phyloP scores from a whole-genome alignment of 768 basidiomycete genomes.

The Kwoniella botswanensis region DNA sequence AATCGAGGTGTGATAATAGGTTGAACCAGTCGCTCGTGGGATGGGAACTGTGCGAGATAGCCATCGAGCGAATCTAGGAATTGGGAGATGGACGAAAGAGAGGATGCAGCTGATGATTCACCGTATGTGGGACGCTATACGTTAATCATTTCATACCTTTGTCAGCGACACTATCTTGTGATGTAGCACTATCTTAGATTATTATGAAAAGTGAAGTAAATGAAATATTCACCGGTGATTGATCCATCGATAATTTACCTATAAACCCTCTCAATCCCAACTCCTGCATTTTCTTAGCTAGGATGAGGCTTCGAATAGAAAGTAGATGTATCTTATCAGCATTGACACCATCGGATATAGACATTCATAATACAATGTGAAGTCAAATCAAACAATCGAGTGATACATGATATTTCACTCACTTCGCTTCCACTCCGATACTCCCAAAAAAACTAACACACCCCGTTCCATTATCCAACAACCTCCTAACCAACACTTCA shows the following conservation, averaged over 20 bases:
- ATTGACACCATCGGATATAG: no score
- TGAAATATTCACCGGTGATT: conserved; percentile 61
- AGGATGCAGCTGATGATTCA: conserved; percentile 63
- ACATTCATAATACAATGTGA: no score
- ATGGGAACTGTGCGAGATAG: conserved; percentile 60
- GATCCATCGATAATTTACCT: conserved; percentile 92
- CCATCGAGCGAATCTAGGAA: conserved; percentile 67
- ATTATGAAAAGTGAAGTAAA: neutral
- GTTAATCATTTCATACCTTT: neutral
- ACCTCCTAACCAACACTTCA: conserved; percentile 67
- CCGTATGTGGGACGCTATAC: conserved; percentile 67
- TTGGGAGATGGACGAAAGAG: conserved; percentile 64
- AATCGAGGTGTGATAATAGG: conserved; percentile 89
- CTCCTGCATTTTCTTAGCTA: conserved; percentile 73
- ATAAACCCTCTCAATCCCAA: conserved; percentile 78
- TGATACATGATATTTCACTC: conserved; percentile 38
- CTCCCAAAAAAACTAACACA: conserved; percentile 81
- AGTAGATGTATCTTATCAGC: neutral
- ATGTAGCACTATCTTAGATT: no score
- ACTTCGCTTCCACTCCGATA: conserved; percentile 83
- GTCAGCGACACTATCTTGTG: no score
- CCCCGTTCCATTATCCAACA: conserved; percentile 77
- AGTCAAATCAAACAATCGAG: neutral
- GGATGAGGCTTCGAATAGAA: conserved; percentile 66
- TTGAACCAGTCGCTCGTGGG: conserved; percentile 66